Conservation (phyloP, 225 moss, liverwort and hornwort genomes). For the Antitrichia curtipendula region DNA sequence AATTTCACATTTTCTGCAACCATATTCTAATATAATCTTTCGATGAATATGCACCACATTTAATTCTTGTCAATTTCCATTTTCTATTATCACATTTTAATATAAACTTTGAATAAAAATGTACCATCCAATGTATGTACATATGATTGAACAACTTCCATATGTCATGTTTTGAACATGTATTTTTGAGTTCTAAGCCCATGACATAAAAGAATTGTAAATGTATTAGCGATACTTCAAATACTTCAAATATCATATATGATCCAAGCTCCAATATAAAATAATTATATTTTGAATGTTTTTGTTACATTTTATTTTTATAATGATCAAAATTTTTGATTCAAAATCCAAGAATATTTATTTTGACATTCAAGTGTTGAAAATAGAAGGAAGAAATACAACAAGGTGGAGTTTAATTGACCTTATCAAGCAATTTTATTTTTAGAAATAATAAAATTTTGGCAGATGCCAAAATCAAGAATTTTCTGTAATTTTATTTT, state of each 20-base stretch:
- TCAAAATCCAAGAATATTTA: background rate
- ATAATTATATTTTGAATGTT: background rate
- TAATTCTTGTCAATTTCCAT: background rate
- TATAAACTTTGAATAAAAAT: background rate
- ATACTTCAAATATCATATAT: background rate
- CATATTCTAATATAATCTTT: background rate
- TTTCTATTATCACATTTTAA: background rate
- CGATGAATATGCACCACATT: background rate
- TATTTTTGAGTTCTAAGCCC: background rate
- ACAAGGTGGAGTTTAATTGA: accelerated
- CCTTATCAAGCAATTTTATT: background rate
- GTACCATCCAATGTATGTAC: no score
- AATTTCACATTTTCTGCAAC: background rate
- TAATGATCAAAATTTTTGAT: background rate
- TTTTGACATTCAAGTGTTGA: background rate
- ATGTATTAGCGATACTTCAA: background rate
- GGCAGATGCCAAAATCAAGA: background rate
- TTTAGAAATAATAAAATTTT: background rate
- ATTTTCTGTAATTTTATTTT: background rate
- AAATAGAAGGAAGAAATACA: background rate
- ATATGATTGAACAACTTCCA: background rate
- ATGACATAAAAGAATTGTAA: background rate
- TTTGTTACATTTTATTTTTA: background rate
- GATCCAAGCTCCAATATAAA: no score
- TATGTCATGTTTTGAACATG: background rate